Base-by-base conservation (phyloP, 768 basidiomycete species). In the Pulveroboletus sp. region DNA sequence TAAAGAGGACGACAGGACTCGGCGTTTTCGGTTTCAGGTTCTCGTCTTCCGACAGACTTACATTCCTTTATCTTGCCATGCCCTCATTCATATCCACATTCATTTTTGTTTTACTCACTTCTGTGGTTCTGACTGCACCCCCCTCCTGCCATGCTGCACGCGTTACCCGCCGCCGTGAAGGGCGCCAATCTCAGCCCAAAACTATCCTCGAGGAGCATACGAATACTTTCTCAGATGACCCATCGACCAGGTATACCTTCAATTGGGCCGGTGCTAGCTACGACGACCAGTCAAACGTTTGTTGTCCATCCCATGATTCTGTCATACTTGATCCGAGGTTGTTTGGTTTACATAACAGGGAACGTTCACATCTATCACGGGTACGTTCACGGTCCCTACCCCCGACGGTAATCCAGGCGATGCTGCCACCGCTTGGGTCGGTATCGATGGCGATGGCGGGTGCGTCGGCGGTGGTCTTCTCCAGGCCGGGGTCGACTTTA, bases 261-360 rank as follows among this genome's bases (percentile, higher is more conserved):
- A 44, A 44, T 13, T 44, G 43, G 43, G 33, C 43, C 25, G 43
- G 43, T 19, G 43, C 43, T 25, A 12, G 25, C n/a, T 24, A 23
- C 34, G 43, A 44, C 11, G 13, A 12, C 9, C 21, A 17, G 3
- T n/a, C n/a, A n/a, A n/a, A 24, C 19, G 43, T 44, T 35, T 10
- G 43, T 44, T 11, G 8, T 25, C 42, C 27, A 21, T 7, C 9
- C 6, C 3, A 11, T 2, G n/a, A n/a, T n/a, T 6, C 24, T 27
- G 21, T 27, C 25, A 27, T 19, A 9, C 34, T 44, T 23, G 23
- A 19, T 36, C 16, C 24, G 16, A 25, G 7, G 5, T 44, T 17
- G 20, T 21, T 34, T 10, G n/a, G n/a, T n/a, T n/a, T n/a, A n/a
- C n/a, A n/a, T 7, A 19, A 35, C 34, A 44, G 43, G 43, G 24